Evolutionary conservation across 1,284 basidiomycete genomes (phyloP).

Genomic region (Meira miltonrushii): DNA sequence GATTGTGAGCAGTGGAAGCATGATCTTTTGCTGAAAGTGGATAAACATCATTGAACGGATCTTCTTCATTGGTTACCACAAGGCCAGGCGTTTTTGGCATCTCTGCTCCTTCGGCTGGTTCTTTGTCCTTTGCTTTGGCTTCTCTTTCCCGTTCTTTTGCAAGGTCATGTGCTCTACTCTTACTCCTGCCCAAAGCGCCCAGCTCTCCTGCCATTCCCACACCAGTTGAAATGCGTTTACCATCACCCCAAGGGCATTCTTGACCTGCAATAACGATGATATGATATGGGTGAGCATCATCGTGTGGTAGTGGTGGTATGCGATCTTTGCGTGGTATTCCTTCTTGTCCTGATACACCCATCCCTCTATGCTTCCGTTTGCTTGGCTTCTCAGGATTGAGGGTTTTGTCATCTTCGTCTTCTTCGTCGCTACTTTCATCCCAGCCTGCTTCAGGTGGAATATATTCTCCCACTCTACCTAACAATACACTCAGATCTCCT

Average conservation of each 20-base stretch:
- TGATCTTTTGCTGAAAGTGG: not conserved
- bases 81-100: not conserved
- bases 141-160: constrained; percentile 30
- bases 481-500: constrained; percentile 70
- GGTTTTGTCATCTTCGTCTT: constrained; percentile 2
- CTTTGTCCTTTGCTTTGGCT: constrained; percentile 21
- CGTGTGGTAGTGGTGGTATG: constrained; percentile 39
- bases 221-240: constrained; percentile 34
- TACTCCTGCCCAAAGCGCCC: constrained; percentile 30
- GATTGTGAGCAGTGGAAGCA: constrained; percentile 12
- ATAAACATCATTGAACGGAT: not conserved
- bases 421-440: constrained; percentile 26
- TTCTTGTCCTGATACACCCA: constrained; percentile 34
- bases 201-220: constrained; percentile 45
- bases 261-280: constrained; percentile 74
- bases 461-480: constrained; percentile 64
- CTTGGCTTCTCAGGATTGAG: not conserved
- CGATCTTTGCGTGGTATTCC: constrained; percentile 29
- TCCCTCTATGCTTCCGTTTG: constrained; percentile 11
- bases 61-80: not conserved
- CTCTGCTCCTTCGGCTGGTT: constrained; percentile 2
- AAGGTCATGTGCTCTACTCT: constrained; percentile 17
- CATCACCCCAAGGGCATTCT: constrained; percentile 50
- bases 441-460: constrained; percentile 47
- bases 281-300: constrained; percentile 67